Base-by-base conservation (phyloP, 1,284 basidiomycete genomes). In the Sutorius eximius region DNA sequence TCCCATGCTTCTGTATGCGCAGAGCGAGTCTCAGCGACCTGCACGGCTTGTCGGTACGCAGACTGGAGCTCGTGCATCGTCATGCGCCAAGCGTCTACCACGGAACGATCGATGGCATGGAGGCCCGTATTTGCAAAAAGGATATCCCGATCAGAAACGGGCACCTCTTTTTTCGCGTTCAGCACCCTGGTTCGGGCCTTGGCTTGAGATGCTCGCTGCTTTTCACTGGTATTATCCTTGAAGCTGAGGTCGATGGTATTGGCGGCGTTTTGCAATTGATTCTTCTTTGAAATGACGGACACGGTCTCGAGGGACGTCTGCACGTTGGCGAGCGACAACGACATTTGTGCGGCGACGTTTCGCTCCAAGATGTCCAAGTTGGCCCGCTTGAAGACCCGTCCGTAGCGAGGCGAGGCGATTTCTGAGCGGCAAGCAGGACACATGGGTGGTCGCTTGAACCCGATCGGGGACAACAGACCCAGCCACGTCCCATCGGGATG, bases 361-460 rank as follows among this genome's bases (percentile, higher is more conserved):
- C 77, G 75, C 61, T 88, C 86, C 36, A 86, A 65, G 24, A 88
- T 81, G 56, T 87, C 83, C 27, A 86, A 69, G 54, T 79, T 71
- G 0, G 84, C 83, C 8, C 82, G 76, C 64, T 88, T 89, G 65
- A 76, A 79, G 27, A 82, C 70, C 2, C 86, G 79, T 3, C 83
- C 80, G 65, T 86, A 85, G 12, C 83, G 77, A 3, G 77, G 77
- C 10, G 78, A 71, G 0, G 74, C 79, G 59, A 86, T 80, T 3
- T 76, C 72, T 1, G 68, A 62, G 9, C 79, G 77, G 60, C 82
- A 88, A 0, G 77, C 78, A 0, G 83, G 85, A 59, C 86, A 85
- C 0, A 74, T 69, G 0, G 82, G 80, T 1, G 79, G 77, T 29
- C 66, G 68, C 60, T 73, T 74, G 68, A 79, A 77, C 13, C 73